Percentiles rank a stretch among this genome's conserved stretches.
Evolutionary conservation across 805 yeast genomes (phyloP).

Genomic region (Maudiozyma saulgeensis): DNA sequence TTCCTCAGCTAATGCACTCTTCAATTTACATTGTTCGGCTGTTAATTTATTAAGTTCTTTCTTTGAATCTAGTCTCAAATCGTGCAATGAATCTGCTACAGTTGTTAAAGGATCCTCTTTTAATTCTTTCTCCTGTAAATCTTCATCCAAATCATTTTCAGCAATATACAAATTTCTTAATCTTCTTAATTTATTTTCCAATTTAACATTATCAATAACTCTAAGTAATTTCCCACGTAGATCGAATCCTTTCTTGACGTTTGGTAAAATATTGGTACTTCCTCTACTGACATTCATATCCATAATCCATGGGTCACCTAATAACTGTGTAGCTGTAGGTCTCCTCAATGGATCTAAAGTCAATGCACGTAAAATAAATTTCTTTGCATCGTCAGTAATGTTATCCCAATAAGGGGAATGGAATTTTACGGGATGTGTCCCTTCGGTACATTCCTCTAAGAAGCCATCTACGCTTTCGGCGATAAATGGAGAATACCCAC

Average conservation of each 20-base stretch:
- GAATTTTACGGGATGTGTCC: slow-evolving; percentile 68
- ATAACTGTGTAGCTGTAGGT: slow-evolving; percentile 56
- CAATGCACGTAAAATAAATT: slow-evolving; percentile 63
- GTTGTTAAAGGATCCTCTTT: slow-evolving; percentile 11
- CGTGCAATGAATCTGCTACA: slow-evolving; percentile 13
- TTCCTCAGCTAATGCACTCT: slow-evolving; percentile 37
- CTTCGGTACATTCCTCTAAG: slow-evolving; percentile 61
- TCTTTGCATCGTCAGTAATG: slow-evolving; percentile 71
- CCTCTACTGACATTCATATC: slow-evolving; percentile 35
- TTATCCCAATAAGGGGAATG: slow-evolving; percentile 81
- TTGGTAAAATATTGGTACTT: slow-evolving; percentile 65
- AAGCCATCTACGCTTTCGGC: slow-evolving; percentile 78
- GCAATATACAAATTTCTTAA: slow-evolving; percentile 46
- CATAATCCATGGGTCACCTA: slow-evolving; percentile 70
- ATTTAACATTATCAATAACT: slow-evolving; percentile 75
- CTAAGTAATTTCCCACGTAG: slow-evolving; percentile 77
- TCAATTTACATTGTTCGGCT: slow-evolving; percentile 15
- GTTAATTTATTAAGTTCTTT: slow-evolving; percentile 6
- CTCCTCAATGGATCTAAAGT: slow-evolving; percentile 58
- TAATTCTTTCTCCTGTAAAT: slow-evolving; percentile 19
- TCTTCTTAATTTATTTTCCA: slow-evolving; percentile 68
- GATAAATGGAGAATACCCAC: slow-evolving; percentile 88
- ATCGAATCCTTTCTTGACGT: slow-evolving; percentile 68
- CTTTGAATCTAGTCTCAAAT: slow-evolving; percentile 6
- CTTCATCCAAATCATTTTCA: slow-evolving; percentile 34